phyloP scores from a whole-genome alignment of 2,329 filamentous ascomycete species.

The Monosporascus sp. region DNA sequence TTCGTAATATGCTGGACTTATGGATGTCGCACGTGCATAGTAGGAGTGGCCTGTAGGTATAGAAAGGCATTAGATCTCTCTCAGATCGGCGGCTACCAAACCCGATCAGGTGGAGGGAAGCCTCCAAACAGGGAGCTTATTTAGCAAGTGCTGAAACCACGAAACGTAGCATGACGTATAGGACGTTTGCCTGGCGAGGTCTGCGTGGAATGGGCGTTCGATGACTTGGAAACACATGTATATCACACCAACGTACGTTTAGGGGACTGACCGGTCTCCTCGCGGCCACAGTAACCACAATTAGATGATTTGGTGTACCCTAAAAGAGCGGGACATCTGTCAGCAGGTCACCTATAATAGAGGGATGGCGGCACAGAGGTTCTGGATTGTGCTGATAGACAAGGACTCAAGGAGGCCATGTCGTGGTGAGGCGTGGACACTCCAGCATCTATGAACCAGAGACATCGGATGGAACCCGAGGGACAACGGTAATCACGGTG shows the following conservation, averaged over 20 bases:
- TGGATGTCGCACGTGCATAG: constrained; percentile 56
- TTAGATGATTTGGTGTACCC: constrained; percentile 48
- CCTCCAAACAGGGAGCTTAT: background rate
- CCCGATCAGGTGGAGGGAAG: constrained; percentile 8
- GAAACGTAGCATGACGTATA: background rate
- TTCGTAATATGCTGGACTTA: constrained; percentile 67
- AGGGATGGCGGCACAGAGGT: background rate
- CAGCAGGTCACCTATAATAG: background rate
- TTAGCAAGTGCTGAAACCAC: background rate
- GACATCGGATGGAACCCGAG: background rate
- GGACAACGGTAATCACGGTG: background rate
- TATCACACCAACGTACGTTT: constrained; percentile 36
- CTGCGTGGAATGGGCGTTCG: background rate
- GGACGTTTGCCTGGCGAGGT: background rate
- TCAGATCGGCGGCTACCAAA: constrained; percentile 17
- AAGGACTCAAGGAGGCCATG: background rate
- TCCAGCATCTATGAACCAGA: no score
- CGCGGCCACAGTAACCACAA: constrained; percentile 49
- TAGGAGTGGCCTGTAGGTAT: constrained; percentile 60
- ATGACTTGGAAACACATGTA: constrained; percentile 7
- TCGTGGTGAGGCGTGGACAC: background rate
- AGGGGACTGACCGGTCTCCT: constrained; percentile 42
- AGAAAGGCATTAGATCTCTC: constrained; percentile 20
- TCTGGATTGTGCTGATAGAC: background rate
- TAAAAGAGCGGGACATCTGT: constrained; percentile 19